Base-by-base conservation (phyloP, 2,329 filamentous ascomycete genomes). In the Botryotinia convoluta region DNA sequence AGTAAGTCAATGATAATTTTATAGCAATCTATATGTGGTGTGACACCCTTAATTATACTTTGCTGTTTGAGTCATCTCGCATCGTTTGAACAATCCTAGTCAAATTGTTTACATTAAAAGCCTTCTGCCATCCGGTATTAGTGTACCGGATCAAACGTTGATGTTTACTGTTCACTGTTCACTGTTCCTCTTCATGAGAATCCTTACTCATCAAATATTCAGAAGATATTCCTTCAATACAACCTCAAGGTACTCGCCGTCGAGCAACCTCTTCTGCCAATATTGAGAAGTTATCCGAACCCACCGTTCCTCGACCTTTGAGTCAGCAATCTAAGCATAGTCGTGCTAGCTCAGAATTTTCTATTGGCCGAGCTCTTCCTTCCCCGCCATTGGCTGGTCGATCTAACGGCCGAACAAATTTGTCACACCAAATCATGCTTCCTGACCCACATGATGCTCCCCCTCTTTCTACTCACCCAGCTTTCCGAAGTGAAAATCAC, bases 341-440 rank as follows among this genome's bases (percentile, higher is more conserved):
- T 79, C 89, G 91, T 77, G 89, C 91, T 72, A 93, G 90, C 82
- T 93, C 91, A 71, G 91, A 93, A 81, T 86, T 90, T 77, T 91
- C 90, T 68, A 82, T 88, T 63, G 83, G 89, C 73, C 87, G 86
- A 75, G 87, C 86, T 73, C 86, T 87, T 76, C 82, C 85, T 65
- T 84, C 84, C 73, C 84, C 86, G 75, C 83, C 86, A 75, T 83
- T 73, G 35, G 72, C 72, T 42, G 80, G 80, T 76, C 80, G 77
- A 77, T 76, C 77, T 72, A 79, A 77, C 78, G 80, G 75, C 35
- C 76, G 78, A 65, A 78, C 81, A 77, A 81, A 81, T 72, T 72
- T 79, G 35, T 76, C 77, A 37, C 75, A 79, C 59, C 77, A 80
- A 60, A 76, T 78, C 69, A 78, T 74, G 26, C 74, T 79, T 44